Conservation (phyloP, 345 rosid species). For the Raphanus raphanistrum region DNA sequence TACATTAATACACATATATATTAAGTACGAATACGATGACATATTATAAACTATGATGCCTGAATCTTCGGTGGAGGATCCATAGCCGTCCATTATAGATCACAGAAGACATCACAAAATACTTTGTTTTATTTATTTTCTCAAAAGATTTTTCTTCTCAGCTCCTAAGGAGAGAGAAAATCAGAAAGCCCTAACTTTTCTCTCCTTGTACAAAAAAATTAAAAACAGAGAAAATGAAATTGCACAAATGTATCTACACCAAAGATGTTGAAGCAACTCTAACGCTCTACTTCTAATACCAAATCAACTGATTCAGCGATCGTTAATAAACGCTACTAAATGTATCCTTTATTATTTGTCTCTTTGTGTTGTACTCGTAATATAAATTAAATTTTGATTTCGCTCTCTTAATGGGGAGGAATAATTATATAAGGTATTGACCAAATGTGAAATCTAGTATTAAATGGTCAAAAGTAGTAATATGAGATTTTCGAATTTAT, state of each 20-base stretch:
- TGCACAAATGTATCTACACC: conserved; percentile 49
- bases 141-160: conserved; percentile 9
- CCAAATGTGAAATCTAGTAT: conserved; percentile 32
- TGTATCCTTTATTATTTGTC: conserved; percentile 10
- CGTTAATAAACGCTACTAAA: not conserved
- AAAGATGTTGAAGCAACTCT: conserved; percentile 49
- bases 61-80: conserved; percentile 26
- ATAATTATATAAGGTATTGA: conserved; percentile 26
- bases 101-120: not conserved
- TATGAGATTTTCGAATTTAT: conserved; percentile 1
- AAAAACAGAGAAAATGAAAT: conserved; percentile 21
- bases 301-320: conserved; percentile 20
- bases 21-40: conserved; percentile 24
- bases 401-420: not conserved
- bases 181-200: conserved; percentile 28
- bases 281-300: conserved; percentile 27
- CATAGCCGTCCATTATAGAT: conserved; percentile 53
- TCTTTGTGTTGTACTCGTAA: not conserved
- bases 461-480: conserved; percentile 33
- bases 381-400: not conserved
- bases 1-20: not conserved
- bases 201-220: conserved; percentile 20
- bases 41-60: conserved; percentile 26
- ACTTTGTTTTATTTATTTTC: not conserved
- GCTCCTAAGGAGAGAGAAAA: conserved; percentile 28